Evolutionary conservation across 495 filamentous ascomycete species (phyloP), one percentile per base, ranked within the genome.

Genomic region (Aspergillus sclerotioniger): DNA sequence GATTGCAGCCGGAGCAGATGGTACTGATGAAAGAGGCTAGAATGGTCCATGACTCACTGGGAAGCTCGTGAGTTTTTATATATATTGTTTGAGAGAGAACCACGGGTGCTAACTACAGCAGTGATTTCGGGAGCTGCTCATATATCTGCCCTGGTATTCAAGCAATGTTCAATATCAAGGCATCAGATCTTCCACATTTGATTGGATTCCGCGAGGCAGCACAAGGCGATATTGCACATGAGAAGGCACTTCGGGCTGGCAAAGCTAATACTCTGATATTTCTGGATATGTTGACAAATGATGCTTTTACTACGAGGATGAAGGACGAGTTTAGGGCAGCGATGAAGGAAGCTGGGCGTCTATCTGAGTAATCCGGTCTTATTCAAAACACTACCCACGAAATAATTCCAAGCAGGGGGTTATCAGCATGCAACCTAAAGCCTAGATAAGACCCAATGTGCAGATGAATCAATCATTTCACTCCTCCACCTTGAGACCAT

Each of bases 221-320:
- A 0, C 75, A 78, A 20, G 82, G 73, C 0, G 71, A 65, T 48
- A 65, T 61, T 41, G 78, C 81, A 1, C 82, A 83, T 64, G 70
- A 66, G 19, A 67, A 72, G 44, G 75, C 77, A 15, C 63, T 84
- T 48, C 66, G 77, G 19, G 80, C 78, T 28, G 83, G 71, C 1
- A 84, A 84, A 59, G 80, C 71, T 2, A 62, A 84, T 48, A 79
- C 82, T 1, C 74, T 76, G 16, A 75, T 73, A 3, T 81, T 74
- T 0, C 59, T 80, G 8, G 81, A 82, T 58, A 71, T 84, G 2
- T 56, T 84, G 33, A 67, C 66, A 2, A 58, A 67, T 15, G 62
- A 70, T 3, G 75, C 70, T 4, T 64, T 84, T 46, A 16, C 44
- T 20, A 20, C 16, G 17, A 20, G 17, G 17, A 46, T 46, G 44